Evolutionary conservation across 1,284 basidiomycete genomes (phyloP).

Genomic region (Ustilago lituana): DNA sequence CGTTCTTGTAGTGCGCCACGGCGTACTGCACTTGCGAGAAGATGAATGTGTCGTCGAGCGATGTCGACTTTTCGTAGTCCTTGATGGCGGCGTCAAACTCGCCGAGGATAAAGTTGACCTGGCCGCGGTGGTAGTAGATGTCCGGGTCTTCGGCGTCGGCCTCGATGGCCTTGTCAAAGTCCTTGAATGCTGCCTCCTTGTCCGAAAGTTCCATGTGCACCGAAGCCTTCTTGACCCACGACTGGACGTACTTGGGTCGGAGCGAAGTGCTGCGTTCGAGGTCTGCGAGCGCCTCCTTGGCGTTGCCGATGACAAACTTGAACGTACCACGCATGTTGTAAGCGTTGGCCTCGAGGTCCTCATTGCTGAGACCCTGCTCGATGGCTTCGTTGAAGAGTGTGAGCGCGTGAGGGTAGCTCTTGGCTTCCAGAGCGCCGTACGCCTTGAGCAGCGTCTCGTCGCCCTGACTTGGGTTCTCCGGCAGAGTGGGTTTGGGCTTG

Average conservation of each 20-base stretch:
- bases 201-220: slow-evolving; percentile 90
- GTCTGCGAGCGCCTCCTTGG: slow-evolving; percentile 84
- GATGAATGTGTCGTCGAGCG: slow-evolving; percentile 84
- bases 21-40: slow-evolving; percentile 97
- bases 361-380: slow-evolving; percentile 81
- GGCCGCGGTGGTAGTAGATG: slow-evolving; percentile 98
- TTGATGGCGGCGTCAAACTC: slow-evolving; percentile 85
- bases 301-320: slow-evolving; percentile 85
- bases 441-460: slow-evolving; percentile 85
- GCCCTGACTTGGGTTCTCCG: slow-evolving; percentile 79
- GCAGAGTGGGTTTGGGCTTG: slow-evolving; percentile 77
- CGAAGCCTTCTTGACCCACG: slow-evolving; percentile 94
- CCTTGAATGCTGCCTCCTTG: slow-evolving; percentile 79
- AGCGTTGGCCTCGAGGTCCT: slow-evolving; percentile 82
- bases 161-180: slow-evolving; percentile 88
- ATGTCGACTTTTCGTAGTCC: slow-evolving; percentile 88
- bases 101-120: slow-evolving; percentile 96
- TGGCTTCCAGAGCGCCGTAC: slow-evolving; percentile 82
- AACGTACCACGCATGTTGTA: slow-evolving; percentile 88
- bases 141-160: slow-evolving; percentile 88
- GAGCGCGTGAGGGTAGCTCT: slow-evolving; percentile 86
- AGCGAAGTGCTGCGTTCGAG: slow-evolving; percentile 81
- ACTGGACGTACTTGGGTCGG: slow-evolving; percentile 82
- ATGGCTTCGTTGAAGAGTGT: slow-evolving; percentile 85
- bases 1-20: slow-evolving; percentile 94